Evolutionary conservation across 2,329 filamentous ascomycete species (phyloP).

Genomic region (Trichophyton mentagrophytes): DNA sequence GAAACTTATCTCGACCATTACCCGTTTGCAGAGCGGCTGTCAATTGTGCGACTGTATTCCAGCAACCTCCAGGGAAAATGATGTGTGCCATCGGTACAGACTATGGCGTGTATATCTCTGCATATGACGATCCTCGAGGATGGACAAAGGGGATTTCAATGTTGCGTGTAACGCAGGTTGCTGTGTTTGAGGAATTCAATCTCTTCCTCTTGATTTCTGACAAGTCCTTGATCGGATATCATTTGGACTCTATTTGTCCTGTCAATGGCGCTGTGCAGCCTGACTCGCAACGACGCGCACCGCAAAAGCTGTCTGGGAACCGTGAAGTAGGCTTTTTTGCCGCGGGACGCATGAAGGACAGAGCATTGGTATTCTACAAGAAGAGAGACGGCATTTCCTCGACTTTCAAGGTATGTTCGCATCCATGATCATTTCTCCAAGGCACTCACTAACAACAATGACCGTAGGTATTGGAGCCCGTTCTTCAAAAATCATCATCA

Average conservation of each 20-base stretch:
- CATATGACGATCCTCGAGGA: conserved; percentile 75
- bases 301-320: conserved; percentile 72
- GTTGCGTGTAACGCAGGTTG: conserved; percentile 73
- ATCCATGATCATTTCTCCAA: neutral
- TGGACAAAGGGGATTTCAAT: conserved; percentile 75
- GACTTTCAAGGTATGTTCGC: conserved; percentile 56
- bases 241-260: conserved; percentile 68
- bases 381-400: conserved; percentile 85
- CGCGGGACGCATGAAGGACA: conserved; percentile 92
- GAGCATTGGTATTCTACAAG: conserved; percentile 91
- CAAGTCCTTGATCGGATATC: conserved; percentile 82
- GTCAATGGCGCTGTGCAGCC: conserved; percentile 39
- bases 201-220: conserved; percentile 85
- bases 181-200: conserved; percentile 89
- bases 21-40: conserved; percentile 77
- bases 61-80: conserved; percentile 62
- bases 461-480: conserved; percentile 73
- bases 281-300: conserved; percentile 70
- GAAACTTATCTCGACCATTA: conserved; percentile 50
- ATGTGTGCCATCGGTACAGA: conserved; percentile 94
- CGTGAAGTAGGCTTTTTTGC: conserved; percentile 96
- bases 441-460: neutral
- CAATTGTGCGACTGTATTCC: conserved; percentile 87
- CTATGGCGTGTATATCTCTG: conserved; percentile 81
- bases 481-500: conserved; percentile 82